Evolutionary conservation across 441 rosid genomes (phyloP), one percentile per base, ranked within the genome.

Genomic region (Populus hybrid): DNA sequence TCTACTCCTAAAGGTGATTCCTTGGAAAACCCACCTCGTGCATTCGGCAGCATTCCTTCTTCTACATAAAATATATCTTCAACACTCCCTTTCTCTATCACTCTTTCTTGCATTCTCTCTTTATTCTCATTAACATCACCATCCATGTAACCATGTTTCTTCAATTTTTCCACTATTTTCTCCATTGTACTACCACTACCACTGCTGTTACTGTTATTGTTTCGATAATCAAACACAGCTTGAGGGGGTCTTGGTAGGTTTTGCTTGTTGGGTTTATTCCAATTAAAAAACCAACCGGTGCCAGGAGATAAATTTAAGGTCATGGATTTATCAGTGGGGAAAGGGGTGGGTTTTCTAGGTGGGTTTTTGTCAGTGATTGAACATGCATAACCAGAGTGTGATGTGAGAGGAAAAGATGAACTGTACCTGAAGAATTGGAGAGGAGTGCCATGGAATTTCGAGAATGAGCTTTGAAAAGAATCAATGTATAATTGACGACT

Each of bases 1-100:
- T 81, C 87, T 9, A 80, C 81, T 50, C 84, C 87, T 50, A 88
- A 80, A n/a, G 90, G 89, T 0, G 89, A 80, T 73, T 85, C 89
- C 84, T 75, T 85, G 0, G 89, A 84, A 73, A 85, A 88, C 78
- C 95, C 94, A 69, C 94, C 94, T 76, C 86, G 78, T 1, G 89
- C 36, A 80, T 87, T 89, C 1, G 96, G 96, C 81, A 92, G 78
- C 40, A 80, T 77, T 21, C 89, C 92, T 78, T 91, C 92, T 78
- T 90, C 95, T 46, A 88, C 89, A 79, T 84, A 89, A 46, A 93
- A 84, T 40, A 91, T 91, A 71, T 92, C 98, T 84, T 91, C 98
- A 57, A 85, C 88, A 38, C 97, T 91, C 34, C 96, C 95, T 80
- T 86, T 90, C 85, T 93, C 91, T 34, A 89, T 83, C 82, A 79